Conservation (phyloP, 2,329 filamentous ascomycete genomes). For the Fusarium newnesense region DNA sequence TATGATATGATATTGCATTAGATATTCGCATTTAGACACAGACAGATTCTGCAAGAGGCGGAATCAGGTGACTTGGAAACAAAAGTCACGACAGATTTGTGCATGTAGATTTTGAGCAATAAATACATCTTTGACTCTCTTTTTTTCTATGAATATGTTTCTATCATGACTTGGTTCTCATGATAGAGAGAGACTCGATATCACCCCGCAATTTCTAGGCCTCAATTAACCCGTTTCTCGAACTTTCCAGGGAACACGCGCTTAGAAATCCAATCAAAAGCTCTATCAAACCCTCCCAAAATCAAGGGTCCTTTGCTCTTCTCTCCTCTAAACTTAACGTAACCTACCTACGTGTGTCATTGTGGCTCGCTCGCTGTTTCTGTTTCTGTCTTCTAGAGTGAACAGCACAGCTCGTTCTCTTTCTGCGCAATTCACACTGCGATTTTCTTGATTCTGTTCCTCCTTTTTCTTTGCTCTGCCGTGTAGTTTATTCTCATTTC, state of each 20-base stretch:
- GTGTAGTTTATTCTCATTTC: not conserved
- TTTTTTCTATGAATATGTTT: not conserved
- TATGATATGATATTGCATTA: not conserved
- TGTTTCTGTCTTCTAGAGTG: not conserved
- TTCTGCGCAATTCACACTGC: not conserved
- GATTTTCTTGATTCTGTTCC: not conserved
- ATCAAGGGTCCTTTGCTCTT: constrained; percentile 11
- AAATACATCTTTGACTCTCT: not conserved
- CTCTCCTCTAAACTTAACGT: not conserved
- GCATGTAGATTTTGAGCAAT: not conserved
- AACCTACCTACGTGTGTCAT: not conserved
- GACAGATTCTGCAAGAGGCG: not conserved
- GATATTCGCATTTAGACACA: not conserved
- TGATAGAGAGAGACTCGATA: constrained; percentile 3
- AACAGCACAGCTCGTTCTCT: not conserved
- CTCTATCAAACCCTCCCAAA: not conserved
- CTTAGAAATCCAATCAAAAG: constrained; percentile 46
- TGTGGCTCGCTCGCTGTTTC: not conserved
- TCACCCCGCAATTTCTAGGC: constrained; percentile 26
- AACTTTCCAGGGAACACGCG: constrained; percentile 42
- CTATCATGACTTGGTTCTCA: constrained; percentile 27
- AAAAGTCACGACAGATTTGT: not conserved
- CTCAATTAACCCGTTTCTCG: constrained; percentile 36
- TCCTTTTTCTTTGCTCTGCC: not conserved
- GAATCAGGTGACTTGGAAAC: not conserved